Base-by-base conservation (phyloP, 371 early-diverging fungal species). In the Mortierella sp. region DNA sequence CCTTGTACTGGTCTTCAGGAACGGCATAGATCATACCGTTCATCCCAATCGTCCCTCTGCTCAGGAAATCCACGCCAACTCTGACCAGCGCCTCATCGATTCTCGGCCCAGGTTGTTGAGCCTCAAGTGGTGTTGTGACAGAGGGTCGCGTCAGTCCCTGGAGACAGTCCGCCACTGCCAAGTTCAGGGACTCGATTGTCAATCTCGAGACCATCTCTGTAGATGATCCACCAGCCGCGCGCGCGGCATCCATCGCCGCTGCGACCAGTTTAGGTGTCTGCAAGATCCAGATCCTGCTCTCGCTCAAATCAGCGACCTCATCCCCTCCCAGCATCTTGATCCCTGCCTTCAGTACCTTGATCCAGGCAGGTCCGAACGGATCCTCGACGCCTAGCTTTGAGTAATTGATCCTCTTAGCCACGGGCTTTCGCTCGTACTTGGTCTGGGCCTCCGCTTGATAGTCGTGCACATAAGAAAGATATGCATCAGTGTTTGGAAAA, bases 351-450 rank as follows among this genome's bases (percentile, higher is more conserved):
- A 57, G 68, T 34, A 53, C 84, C 53, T 52, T 60, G 43, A 9
- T 80, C 81, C 81, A 91, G 85, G 23, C 83, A 65, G 89, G 78
- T 50, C 81, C 84, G 71, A 93, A 93, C 6, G 93, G 93, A 55
- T 83, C 78, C 6, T 78, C 64, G 3, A 92, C 78, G 7, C 84
- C 83, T 39, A 90, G 51, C 61, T 91, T 92, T 5, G 41, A 68
- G 72, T 84, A 93, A 63, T 91, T 93, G 24, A 87, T 75, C 30
- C 93, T 81, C 61, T 95, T 95, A 12, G 88, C 89, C 4, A 86
- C 83, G 0, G 95, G 95, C 31, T 79, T 82, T 28, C 87, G 78
- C 6, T 79, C 67, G 82, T 90, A 91, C 27, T 66, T 64, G 0
- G 50, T 79, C 60, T 83, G 63, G 6, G 72, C 78, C 27, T 67